Evolutionary conservation across 345 rosid genomes (phyloP), one percentile per base, ranked within the genome.

Genomic region (Passiflora organensis): DNA sequence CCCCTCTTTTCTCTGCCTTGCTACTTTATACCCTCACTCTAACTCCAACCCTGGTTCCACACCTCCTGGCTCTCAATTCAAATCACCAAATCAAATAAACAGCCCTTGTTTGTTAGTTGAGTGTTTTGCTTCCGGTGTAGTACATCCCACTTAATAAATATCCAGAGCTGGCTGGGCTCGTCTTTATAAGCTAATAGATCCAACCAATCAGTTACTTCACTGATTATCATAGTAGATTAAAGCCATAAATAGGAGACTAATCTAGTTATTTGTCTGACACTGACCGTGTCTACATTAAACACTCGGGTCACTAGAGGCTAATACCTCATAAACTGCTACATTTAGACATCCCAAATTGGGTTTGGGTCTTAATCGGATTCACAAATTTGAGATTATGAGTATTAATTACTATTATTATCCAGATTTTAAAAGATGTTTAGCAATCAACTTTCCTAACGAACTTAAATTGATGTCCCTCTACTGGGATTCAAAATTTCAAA

Each of bases 11-110:
- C 18, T 39, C 32, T 55, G 64, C 65, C 44, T 68, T 72, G 58
- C 64, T 25, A 48, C 78, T 75, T 80, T 75, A 76, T 72, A 61
- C 78, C 73, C 75, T 53, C 62, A 39, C 50, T 36, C 57, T 20
- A 58, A 20, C 36, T 50, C 63, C 75, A 64, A 72, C 52, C 76
- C 78, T 72, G 1, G 10, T 15, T 46, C 73, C 73, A 57, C 48
- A 2, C 55, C 77, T 60, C 46, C 28, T 21, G n/a, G 32, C 45
- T 21, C 12, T 15, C 28, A 15, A 6, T 55, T 47, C 59, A 47
- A 55, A 17, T 47, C 44, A 19, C n/a, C 18, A 16, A 28, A 28
- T 2, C 8, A 2, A 28, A 28, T 28, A 2, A 28, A 28, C 34
- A n/a, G n/a, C n/a, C n/a, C n/a, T n/a, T n/a, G n/a, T n/a, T n/a